Conservation (phyloP, 257 asterid genomes). For the Catharanthus roseus region DNA sequence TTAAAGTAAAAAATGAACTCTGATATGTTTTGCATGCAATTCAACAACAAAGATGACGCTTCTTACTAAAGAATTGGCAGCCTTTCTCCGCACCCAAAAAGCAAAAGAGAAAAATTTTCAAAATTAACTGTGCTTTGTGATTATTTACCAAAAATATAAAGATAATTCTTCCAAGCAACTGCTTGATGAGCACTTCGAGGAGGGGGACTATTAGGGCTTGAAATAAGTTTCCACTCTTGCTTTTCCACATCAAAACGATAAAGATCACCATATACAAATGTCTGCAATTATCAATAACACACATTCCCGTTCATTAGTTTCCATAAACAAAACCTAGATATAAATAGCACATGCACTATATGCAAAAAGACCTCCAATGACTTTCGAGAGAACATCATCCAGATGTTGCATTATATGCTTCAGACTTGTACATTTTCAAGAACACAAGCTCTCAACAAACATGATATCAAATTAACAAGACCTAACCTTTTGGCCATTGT, state of each 20-base stretch:
- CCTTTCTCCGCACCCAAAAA: background rate
- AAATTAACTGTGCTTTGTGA: background rate
- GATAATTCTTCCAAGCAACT: conserved; percentile 93
- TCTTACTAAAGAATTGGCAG: background rate
- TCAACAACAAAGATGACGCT: background rate
- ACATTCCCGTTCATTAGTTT: conserved; percentile 17
- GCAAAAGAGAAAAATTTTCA: background rate
- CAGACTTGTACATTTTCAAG: background rate
- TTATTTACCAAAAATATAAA: conserved; percentile 70
- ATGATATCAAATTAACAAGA: conserved; percentile 6
- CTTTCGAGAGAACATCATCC: background rate
- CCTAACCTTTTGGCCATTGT: conserved; percentile 86
- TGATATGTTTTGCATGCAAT: background rate
- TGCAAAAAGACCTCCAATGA: background rate
- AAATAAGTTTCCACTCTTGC: conserved; percentile 84
- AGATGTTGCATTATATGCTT: background rate
- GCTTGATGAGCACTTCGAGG: conserved; percentile 99
- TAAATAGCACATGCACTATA: background rate
- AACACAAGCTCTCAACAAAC: background rate
- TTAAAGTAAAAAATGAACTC: background rate
- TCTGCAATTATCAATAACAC: conserved; percentile 42
- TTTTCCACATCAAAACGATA: conserved; percentile 86
- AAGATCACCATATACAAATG: conserved; percentile 92
- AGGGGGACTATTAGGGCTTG: conserved; percentile 97
- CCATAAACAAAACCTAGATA: background rate